Conservation (phyloP, 495 filamentous ascomycete genomes). For the Lophiotrema nucula region DNA sequence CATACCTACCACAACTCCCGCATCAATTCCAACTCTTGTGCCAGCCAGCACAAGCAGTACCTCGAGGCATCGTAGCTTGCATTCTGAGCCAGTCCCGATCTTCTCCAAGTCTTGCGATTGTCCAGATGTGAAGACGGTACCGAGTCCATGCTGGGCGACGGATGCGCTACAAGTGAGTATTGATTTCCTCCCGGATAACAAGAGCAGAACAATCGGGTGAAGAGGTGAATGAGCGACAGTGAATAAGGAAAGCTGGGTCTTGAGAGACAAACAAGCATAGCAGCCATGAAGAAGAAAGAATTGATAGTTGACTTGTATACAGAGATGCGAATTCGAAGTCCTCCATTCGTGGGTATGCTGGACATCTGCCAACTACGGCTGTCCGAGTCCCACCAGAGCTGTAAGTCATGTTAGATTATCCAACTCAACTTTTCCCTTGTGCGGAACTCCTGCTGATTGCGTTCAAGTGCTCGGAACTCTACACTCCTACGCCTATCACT, state of each 20-base stretch:
- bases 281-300: too few species aligned
- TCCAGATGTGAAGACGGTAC: constrained; percentile 12
- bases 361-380: constrained; percentile 9
- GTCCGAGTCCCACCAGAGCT: constrained; percentile 12
- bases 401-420: constrained; percentile 17
- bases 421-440: too few species aligned
- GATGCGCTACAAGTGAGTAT: constrained; percentile 19
- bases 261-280: too few species aligned
- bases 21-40: neutral
- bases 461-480: constrained; percentile 16
- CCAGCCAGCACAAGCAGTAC: neutral
- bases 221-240: neutral
- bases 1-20: neutral
- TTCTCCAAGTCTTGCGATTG: constrained; percentile 18
- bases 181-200: neutral
- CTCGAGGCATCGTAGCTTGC: constrained; percentile 3
- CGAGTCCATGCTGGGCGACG: constrained; percentile 21
- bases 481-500: constrained; percentile 1
- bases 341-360: constrained; percentile 18
- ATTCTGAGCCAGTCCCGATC: constrained; percentile 24
- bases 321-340: constrained; percentile 26
- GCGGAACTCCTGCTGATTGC: too few species aligned
- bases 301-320: constrained; percentile 7
- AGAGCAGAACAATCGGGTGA: neutral
- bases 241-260: neutral